A percentile compares a stretch with the other conserved stretches of the same genome.
Conservation (phyloP, 169 alveolate genomes). For the Plasmodium knowlesi region DNA sequence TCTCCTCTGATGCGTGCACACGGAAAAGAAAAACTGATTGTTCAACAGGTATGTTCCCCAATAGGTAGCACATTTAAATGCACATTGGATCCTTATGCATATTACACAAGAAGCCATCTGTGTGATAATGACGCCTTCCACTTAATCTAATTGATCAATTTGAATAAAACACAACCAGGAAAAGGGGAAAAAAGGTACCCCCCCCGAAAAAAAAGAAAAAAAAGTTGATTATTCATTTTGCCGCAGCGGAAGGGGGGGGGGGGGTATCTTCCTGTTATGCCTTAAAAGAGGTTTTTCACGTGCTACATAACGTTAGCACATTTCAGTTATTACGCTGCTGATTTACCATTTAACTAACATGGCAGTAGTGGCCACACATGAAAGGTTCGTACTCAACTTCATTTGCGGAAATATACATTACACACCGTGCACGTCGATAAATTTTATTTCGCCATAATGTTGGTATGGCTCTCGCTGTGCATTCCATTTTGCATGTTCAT, state of each 20-base stretch:
- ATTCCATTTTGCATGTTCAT: background rate
- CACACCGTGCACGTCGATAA: background rate
- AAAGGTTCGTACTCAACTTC: background rate
- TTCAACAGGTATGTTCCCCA: background rate
- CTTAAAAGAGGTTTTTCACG: background rate
- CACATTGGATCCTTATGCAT: background rate
- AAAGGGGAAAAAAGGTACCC: background rate
- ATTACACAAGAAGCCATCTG: background rate
- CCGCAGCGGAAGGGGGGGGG: background rate
- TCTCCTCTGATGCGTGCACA: background rate
- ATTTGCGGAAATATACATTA: background rate
- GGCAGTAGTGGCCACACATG: background rate
- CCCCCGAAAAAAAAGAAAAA: too few species aligned
- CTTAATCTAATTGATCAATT: background rate
- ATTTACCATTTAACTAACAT: background rate
- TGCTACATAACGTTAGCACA: too few species aligned
- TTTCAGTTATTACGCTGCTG: background rate
- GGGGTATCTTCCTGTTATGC: background rate
- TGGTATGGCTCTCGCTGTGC: background rate
- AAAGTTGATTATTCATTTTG: background rate
- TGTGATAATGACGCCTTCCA: background rate
- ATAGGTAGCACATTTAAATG: background rate
- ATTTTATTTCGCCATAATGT: background rate
- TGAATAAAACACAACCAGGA: background rate
- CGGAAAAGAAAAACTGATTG: background rate